Conservation (phyloP, 2,329 filamentous ascomycete species). For the Aphanoascus verrucosus region DNA sequence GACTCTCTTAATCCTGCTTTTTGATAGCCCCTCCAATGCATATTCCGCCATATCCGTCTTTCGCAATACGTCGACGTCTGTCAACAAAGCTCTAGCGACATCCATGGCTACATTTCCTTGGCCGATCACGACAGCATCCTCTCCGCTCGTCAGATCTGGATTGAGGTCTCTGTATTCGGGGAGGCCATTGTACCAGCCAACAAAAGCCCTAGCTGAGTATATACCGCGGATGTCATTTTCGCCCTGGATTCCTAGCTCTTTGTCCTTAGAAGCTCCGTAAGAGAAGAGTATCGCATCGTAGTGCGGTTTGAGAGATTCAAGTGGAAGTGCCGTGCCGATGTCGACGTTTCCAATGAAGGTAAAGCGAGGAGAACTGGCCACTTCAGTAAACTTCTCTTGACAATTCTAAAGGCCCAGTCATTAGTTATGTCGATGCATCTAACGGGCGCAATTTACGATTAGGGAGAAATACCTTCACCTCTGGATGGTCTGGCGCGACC, state of each 20-base stretch:
- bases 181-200: slow-evolving; percentile 96
- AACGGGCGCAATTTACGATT: neutral
- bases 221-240: slow-evolving; percentile 62
- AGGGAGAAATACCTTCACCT: slow-evolving; percentile 66
- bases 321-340: slow-evolving; percentile 58
- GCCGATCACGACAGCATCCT: slow-evolving; percentile 79
- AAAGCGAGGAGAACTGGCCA: slow-evolving; percentile 71
- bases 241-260: slow-evolving; percentile 64
- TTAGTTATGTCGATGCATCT: neutral
- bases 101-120: slow-evolving; percentile 96
- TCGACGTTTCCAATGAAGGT: slow-evolving; percentile 84
- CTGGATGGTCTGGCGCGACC: slow-evolving; percentile 95
- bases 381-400: slow-evolving; percentile 82
- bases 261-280: slow-evolving; percentile 82
- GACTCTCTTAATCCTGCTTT: slow-evolving; percentile 66
- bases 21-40: slow-evolving; percentile 61
- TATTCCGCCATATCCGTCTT: slow-evolving; percentile 83
- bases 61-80: slow-evolving; percentile 59
- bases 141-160: slow-evolving; percentile 63
- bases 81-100: slow-evolving; percentile 76
- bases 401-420: slow-evolving; percentile 56
- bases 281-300: slow-evolving; percentile 90
- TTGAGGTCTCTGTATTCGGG: slow-evolving; percentile 64
- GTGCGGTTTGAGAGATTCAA: slow-evolving; percentile 60
- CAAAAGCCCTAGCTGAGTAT: slow-evolving; percentile 82